Conservation (phyloP, 257 asterid genomes). For the Solanum bulbocastanum region DNA sequence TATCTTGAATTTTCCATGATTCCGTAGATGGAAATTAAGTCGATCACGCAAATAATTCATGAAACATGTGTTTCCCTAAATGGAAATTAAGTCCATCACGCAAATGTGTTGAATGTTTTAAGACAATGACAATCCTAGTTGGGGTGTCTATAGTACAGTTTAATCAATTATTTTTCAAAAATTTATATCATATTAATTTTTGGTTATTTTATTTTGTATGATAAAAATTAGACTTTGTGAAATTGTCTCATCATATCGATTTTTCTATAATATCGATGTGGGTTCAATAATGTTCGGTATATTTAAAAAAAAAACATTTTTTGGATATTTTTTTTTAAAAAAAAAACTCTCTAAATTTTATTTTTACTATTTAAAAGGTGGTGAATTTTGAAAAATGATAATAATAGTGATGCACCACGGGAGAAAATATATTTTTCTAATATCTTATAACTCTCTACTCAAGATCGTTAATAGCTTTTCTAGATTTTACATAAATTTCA, state of each 20-base stretch:
- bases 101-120: background rate
- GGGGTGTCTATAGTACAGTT: background rate
- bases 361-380: background rate
- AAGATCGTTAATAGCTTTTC: no score
- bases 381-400: background rate
- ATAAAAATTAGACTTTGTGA: no score
- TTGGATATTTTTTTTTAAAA: no score
- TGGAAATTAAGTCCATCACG: background rate
- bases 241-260: background rate
- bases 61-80: background rate
- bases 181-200: no score
- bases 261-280: no score
- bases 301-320: no score
- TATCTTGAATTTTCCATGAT: background rate
- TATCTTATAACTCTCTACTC: no score
- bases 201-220: no score
- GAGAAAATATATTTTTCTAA: no score
- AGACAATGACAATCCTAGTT: background rate
- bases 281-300: background rate
- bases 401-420: background rate
- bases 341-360: no score
- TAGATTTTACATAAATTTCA: no score
- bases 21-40: background rate
- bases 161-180: no score
- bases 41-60: background rate